Conservation (phyloP, 169 alveolate genomes). For the Sarcocystis neurona region DNA sequence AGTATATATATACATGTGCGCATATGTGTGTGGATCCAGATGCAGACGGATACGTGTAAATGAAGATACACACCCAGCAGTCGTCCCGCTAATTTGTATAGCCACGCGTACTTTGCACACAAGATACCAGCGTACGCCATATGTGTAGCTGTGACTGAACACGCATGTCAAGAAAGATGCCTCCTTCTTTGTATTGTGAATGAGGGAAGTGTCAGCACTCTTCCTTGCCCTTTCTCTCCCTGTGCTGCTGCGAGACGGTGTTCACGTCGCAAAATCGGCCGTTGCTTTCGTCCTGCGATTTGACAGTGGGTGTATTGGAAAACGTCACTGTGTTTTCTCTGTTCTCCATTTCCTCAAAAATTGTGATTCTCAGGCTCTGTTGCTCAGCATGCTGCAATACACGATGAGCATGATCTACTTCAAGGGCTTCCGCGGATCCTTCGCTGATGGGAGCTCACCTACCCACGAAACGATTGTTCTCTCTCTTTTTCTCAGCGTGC, state of each 20-base stretch:
- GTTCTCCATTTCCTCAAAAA: neutral
- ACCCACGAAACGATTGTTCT: constrained; percentile 18
- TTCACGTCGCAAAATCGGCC: neutral
- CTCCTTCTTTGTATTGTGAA: neutral
- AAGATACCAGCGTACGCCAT: no score
- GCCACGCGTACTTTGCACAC: no score
- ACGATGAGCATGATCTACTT: constrained; percentile 47
- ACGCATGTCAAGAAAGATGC: neutral
- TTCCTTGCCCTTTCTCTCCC: no score
- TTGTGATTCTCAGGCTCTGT: constrained; percentile 39
- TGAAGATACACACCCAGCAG: no score
- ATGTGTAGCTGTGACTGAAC: neutral
- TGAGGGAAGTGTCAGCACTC: neutral
- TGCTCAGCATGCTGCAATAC: constrained; percentile 51
- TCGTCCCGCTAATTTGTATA: no score
- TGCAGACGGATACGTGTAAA: no score
- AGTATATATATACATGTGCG: no score
- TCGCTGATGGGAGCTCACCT: neutral
- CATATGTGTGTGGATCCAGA: no score
- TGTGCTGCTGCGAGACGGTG: neutral
- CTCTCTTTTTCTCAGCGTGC: neutral
- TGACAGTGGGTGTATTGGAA: no score
- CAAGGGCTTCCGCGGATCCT: constrained; percentile 20
- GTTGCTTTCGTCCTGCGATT: neutral
- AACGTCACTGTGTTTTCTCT: no score